Percentiles rank a stretch among this genome's conserved stretches.
Conservation (phyloP, 2,329 filamentous ascomycete genomes). For the Beauveria sp. region DNA sequence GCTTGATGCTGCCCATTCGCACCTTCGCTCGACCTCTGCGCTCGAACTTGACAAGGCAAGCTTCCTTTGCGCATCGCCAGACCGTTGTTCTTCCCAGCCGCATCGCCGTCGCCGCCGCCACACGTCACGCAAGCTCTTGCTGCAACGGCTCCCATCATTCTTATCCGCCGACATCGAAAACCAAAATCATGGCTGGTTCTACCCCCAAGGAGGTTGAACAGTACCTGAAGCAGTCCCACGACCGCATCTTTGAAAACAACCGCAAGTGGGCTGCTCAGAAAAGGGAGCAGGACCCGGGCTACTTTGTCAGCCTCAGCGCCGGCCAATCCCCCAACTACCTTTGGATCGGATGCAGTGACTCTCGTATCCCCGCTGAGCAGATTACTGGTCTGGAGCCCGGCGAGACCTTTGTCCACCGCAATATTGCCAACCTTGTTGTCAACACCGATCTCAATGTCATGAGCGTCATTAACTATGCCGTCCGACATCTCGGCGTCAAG, state of each 20-base stretch:
- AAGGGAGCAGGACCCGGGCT: conserved; percentile 50
- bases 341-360: conserved; percentile 90
- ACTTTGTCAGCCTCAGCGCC: conserved; percentile 55
- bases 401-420: conserved; percentile 89
- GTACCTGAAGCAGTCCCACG: conserved; percentile 57
- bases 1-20: conserved; percentile 10
- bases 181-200: conserved; percentile 21
- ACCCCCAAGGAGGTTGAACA: conserved; percentile 34
- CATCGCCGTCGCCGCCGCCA: not conserved
- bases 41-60: not conserved
- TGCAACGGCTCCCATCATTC: conserved; percentile 1
- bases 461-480: conserved; percentile 80
- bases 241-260: conserved; percentile 63
- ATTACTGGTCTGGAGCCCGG: conserved; percentile 78
- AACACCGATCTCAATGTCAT: conserved; percentile 73
- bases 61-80: not conserved
- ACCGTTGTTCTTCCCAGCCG: not conserved
- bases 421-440: conserved; percentile 84
- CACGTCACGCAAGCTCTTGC: conserved; percentile 9
- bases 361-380: conserved; percentile 83
- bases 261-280: conserved; percentile 56
- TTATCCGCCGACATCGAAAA: not conserved
- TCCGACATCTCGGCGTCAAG: conserved; percentile 71
- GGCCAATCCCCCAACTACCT: conserved; percentile 66
- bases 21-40: conserved; percentile 9